Conservation (phyloP, 257 asterid genomes). For the Gynochthodes officinalis region DNA sequence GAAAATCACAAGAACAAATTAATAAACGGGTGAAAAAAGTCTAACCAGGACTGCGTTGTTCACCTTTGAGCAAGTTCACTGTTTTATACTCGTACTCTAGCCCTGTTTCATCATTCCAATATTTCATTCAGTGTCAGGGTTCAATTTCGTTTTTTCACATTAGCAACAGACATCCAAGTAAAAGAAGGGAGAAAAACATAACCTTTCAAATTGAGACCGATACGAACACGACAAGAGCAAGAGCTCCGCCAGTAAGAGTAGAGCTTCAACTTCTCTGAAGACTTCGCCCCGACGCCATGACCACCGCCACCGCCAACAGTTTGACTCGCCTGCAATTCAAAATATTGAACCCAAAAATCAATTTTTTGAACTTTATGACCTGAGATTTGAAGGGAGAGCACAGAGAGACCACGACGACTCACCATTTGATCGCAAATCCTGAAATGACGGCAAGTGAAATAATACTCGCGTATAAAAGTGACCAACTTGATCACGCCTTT, state of each 20-base stretch:
- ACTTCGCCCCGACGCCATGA: conserved; percentile 24
- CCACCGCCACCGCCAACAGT: neutral
- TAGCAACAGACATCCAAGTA: neutral
- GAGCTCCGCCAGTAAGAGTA: conserved; percentile 80
- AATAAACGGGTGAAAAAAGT: neutral
- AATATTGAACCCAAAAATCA: neutral
- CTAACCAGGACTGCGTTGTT: conserved; percentile 66
- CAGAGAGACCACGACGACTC: neutral
- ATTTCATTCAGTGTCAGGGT: neutral
- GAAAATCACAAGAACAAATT: neutral
- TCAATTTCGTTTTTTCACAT: neutral
- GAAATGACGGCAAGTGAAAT: no score
- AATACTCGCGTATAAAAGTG: no score
- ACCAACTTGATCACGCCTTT: no score
- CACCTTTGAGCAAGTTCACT: conserved; percentile 71
- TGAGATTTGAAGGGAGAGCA: neutral
- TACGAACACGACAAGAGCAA: conserved; percentile 80
- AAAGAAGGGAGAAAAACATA: neutral
- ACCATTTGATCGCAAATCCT: conserved; percentile 10
- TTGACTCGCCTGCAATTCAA: conserved; percentile 5
- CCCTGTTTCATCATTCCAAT: conserved; percentile 31
- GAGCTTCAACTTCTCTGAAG: conserved; percentile 58
- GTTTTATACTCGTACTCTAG: conserved; percentile 70
- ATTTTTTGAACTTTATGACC: neutral
- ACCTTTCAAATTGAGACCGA: conserved; percentile 82